Conservation (phyloP, 164 flowering plant genomes). For the Magnolia kwangsiensis region DNA sequence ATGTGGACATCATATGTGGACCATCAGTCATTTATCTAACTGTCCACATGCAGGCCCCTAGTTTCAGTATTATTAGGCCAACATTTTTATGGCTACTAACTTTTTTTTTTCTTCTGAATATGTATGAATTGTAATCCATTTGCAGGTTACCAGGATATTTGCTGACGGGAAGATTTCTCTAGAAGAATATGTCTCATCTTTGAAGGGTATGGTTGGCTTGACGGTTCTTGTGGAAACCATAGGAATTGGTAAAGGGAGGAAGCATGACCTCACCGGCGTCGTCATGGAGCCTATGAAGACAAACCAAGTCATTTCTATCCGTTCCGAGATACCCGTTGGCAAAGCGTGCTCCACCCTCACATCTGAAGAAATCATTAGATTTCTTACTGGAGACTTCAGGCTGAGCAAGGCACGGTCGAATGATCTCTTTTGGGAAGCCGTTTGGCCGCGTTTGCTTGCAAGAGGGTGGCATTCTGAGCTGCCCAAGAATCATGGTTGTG, state of each 20-base stretch:
- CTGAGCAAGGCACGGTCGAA: constrained; percentile 82
- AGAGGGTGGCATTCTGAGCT: constrained; percentile 97
- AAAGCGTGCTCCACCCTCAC: constrained; percentile 74
- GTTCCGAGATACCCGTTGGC: constrained; percentile 60
- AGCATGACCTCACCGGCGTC: constrained; percentile 70
- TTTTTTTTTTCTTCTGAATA: not conserved
- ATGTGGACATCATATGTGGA: not conserved
- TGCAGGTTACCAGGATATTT: constrained; percentile 61
- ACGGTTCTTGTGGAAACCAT: constrained; percentile 61
- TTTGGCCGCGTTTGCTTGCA: constrained; percentile 95
- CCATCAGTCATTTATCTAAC: not conserved
- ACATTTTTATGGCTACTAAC: not conserved
- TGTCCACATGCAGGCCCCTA: not conserved
- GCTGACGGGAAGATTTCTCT: constrained; percentile 54
- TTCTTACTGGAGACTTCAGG: constrained; percentile 67
- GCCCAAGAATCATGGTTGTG: constrained; percentile 41
- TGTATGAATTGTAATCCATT: constrained; percentile 2
- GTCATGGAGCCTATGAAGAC: constrained; percentile 38
- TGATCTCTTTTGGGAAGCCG: constrained; percentile 98
- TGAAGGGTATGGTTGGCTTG: constrained; percentile 62
- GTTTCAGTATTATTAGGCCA: not conserved
- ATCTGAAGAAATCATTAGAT: constrained; percentile 51
- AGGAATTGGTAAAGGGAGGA: constrained; percentile 84
- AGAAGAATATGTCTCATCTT: constrained; percentile 58
- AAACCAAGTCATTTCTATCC: constrained; percentile 29